phyloP scores from a whole-genome alignment of 441 rosid species.

The Euphorbia corollata region DNA sequence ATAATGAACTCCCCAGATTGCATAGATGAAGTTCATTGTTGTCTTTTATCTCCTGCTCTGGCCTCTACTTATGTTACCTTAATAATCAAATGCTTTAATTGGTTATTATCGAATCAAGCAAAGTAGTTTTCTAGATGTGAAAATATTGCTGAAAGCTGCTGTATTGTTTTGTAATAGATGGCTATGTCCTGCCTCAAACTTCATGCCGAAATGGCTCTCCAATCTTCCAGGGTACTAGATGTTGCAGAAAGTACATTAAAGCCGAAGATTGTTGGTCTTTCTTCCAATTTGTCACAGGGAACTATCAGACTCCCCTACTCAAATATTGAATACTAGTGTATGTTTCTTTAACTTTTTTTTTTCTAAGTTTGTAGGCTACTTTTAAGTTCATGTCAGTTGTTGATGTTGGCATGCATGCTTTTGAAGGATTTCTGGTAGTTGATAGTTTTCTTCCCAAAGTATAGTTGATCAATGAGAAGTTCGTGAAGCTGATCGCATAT shows the following conservation, averaged over 20 bases:
- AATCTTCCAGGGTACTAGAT: slow-evolving; percentile 83
- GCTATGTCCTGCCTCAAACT: slow-evolving; percentile 86
- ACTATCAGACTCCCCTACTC: slow-evolving; percentile 49
- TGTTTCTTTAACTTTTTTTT: not conserved
- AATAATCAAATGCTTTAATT: not conserved
- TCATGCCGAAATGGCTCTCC: slow-evolving; percentile 90
- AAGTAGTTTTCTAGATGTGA: not conserved
- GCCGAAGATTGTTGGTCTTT: slow-evolving; percentile 30
- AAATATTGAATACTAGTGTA: slow-evolving; percentile 28
- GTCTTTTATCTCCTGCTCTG: not conserved
- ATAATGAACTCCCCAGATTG: slow-evolving; percentile 8
- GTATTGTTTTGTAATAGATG: slow-evolving; percentile 40
- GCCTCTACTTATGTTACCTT: not conserved
- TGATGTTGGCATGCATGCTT: not conserved
- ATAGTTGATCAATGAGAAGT: no score
- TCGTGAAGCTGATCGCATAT: no score
- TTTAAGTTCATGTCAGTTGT: not conserved
- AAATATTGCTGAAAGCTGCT: not conserved
- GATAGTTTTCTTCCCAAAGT: not conserved
- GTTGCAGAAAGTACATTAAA: slow-evolving; percentile 32
- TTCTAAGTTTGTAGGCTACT: not conserved
- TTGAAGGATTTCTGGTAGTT: not conserved
- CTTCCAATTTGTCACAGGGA: slow-evolving; percentile 29
- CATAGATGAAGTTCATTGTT: not conserved
- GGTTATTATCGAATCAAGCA: not conserved